A percentile compares a stretch with the other conserved stretches of the same genome.
These are phyloP conservation scores for Monosporascus cannonballus DNA, from an alignment of 2,329 filamentous ascomycete genomes.

Conservation along the genomic window DNA sequence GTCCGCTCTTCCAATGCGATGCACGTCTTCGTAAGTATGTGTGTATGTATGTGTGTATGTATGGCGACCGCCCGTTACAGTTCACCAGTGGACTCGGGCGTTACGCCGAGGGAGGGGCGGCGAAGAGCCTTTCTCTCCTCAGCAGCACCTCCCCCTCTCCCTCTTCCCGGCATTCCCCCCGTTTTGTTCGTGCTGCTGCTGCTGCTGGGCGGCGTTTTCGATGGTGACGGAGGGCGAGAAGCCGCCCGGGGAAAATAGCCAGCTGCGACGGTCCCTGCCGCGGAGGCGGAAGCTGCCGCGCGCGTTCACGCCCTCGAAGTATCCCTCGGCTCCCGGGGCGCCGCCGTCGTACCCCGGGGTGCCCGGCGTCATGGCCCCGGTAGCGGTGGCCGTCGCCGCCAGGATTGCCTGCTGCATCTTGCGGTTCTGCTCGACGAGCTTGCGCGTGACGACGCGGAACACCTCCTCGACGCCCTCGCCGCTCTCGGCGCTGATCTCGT, in stretches of 20 bases:
- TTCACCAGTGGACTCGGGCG: no score
- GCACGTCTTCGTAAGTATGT: no score
- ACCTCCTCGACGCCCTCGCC: constrained; percentile 96
- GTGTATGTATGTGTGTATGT: no score
- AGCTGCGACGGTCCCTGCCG: constrained; percentile 49
- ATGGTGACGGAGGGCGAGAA: constrained; percentile 48
- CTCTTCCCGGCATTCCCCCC: constrained; percentile 9
- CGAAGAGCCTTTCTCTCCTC: constrained; percentile 2
- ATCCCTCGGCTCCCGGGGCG: constrained; percentile 22
- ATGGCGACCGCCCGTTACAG: no score
- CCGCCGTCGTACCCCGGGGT: constrained; percentile 37
- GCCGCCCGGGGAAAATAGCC: constrained; percentile 46
- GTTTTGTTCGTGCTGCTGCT: constrained; percentile 17
- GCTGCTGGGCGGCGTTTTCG: constrained; percentile 36
- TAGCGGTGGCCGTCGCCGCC: constrained; percentile 47
- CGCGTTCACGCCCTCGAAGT: constrained; percentile 45
- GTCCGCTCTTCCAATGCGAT: no score
- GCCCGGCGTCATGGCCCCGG: constrained; percentile 33
- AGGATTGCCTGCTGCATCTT: constrained; percentile 55
- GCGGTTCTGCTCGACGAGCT: constrained; percentile 58
- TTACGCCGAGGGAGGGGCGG: no score
- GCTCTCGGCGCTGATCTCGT: constrained; percentile 91
- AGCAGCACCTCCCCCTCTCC: constrained; percentile 21
- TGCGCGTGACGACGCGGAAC: constrained; percentile 64
- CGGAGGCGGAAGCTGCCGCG: constrained; percentile 50